Percentiles rank a stretch among this genome's conserved stretches.
Evolutionary conservation across 225 moss, liverwort and hornwort genomes (phyloP).

Genomic region (Physcomitrellopsis africana): DNA sequence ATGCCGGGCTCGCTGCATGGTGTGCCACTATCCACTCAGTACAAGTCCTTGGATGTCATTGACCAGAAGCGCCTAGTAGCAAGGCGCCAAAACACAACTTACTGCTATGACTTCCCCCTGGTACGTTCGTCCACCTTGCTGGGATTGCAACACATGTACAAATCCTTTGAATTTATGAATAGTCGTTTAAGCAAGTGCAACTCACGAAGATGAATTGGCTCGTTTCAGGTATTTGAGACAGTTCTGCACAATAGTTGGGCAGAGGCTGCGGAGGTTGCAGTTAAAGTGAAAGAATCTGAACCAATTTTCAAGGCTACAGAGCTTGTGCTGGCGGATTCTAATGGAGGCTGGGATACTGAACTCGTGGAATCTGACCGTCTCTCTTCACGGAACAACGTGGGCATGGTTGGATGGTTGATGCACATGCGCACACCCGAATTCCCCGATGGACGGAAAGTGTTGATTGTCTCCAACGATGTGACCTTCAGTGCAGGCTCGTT

Average conservation of each 20-base stretch:
- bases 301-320: conserved; percentile 74
- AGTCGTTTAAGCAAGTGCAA: background rate
- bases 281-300: conserved; percentile 19
- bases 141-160: background rate
- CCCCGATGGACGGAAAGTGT: conserved; percentile 66
- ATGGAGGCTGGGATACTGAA: conserved; percentile 63
- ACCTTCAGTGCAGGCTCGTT: conserved; percentile 92
- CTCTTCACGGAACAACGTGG: conserved; percentile 80
- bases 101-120: conserved; percentile 94
- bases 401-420: conserved; percentile 95
- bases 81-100: conserved; percentile 86
- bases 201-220: conserved; percentile 11
- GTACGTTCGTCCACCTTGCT: conserved; percentile 31
- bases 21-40: conserved; percentile 67
- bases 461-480: conserved; percentile 91
- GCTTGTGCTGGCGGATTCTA: conserved; percentile 61
- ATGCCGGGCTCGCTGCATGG: conserved; percentile 70
- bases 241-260: conserved; percentile 76
- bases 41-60: conserved; percentile 80
- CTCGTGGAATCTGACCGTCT: conserved; percentile 71
- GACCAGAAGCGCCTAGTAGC: conserved; percentile 82
- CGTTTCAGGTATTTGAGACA: conserved; percentile 75
- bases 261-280: conserved; percentile 28
- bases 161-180: background rate
- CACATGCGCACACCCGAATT: conserved; percentile 82